Conservation (phyloP, 106 monocot species). For the Posidonia australis region DNA sequence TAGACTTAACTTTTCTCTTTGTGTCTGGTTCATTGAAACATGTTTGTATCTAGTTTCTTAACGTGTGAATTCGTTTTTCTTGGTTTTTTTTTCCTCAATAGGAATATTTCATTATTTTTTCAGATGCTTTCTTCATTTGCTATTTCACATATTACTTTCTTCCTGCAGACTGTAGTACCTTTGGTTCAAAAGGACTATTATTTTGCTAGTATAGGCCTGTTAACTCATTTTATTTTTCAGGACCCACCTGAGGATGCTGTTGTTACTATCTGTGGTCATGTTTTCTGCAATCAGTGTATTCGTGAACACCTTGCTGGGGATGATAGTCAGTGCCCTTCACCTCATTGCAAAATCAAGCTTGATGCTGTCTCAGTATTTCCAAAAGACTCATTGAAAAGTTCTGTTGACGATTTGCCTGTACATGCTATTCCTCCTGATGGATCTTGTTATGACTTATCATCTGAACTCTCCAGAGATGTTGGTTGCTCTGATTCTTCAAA, state of each 20-base stretch:
- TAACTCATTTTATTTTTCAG: slow-evolving; percentile 23
- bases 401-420: slow-evolving; percentile 18
- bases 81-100: no score
- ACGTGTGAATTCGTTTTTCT: no score
- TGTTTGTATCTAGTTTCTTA: no score
- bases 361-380: slow-evolving; percentile 55
- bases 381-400: slow-evolving; percentile 39
- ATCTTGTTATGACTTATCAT: background rate
- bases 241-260: slow-evolving; percentile 97
- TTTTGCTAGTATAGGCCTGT: background rate
- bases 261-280: slow-evolving; percentile 83
- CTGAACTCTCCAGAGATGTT: background rate
- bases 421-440: slow-evolving; percentile 1
- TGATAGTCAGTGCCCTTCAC: slow-evolving; percentile 47
- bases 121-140: no score
- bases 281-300: slow-evolving; percentile 92
- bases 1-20: no score
- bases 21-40: no score
- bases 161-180: no score
- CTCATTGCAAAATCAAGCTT: slow-evolving; percentile 51
- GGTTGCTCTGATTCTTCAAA: slow-evolving; percentile 46
- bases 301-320: slow-evolving; percentile 68
- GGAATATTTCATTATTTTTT: no score
- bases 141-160: no score
- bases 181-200: no score